Conservation (phyloP, 176 grass and related monocot genomes). For the Eragrostis nindensis region DNA sequence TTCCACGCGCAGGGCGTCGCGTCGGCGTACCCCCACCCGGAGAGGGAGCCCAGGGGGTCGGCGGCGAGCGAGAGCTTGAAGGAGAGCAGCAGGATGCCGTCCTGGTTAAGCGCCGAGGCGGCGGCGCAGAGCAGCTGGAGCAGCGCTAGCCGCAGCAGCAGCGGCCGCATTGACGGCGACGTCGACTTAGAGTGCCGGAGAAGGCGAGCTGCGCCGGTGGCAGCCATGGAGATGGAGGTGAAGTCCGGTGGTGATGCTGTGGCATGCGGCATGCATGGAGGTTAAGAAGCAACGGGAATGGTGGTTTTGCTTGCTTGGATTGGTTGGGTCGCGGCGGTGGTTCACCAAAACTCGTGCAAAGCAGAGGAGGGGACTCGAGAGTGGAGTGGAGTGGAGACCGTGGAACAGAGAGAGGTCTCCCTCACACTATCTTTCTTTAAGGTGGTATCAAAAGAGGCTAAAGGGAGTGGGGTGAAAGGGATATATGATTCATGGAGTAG, state of each 20-base stretch:
- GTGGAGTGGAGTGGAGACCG: slow-evolving; percentile 20
- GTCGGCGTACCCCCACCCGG: slow-evolving; percentile 68
- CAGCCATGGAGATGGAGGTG: slow-evolving; percentile 35
- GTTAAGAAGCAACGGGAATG: slow-evolving; percentile 25
- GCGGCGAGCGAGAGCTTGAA: slow-evolving; percentile 74
- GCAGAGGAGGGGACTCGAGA: not conserved
- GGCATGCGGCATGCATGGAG: slow-evolving; percentile 37
- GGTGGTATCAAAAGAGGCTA: slow-evolving; percentile 26
- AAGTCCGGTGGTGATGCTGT: not conserved
- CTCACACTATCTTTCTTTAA: not conserved
- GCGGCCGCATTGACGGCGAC: too few species aligned
- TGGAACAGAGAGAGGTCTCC: slow-evolving; percentile 13
- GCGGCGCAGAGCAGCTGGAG: slow-evolving; percentile 27
- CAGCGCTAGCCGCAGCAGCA: slow-evolving; percentile 25
- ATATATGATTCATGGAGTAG: slow-evolving; percentile 11
- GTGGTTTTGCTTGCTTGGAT: slow-evolving; percentile 34
- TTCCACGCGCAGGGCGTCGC: slow-evolving; percentile 85
- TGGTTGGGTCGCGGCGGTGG: slow-evolving; percentile 54
- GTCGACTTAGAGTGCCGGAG: not conserved
- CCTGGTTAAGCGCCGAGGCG: slow-evolving; percentile 58
- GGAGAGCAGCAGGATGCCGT: slow-evolving; percentile 65
- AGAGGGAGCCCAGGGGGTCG: slow-evolving; percentile 68
- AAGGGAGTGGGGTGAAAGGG: slow-evolving; percentile 24
- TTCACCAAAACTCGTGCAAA: slow-evolving; percentile 40
- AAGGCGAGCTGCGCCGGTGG: slow-evolving; percentile 8